Base-by-base conservation (phyloP, 345 rosid species). In the Nasturtium officinale region DNA sequence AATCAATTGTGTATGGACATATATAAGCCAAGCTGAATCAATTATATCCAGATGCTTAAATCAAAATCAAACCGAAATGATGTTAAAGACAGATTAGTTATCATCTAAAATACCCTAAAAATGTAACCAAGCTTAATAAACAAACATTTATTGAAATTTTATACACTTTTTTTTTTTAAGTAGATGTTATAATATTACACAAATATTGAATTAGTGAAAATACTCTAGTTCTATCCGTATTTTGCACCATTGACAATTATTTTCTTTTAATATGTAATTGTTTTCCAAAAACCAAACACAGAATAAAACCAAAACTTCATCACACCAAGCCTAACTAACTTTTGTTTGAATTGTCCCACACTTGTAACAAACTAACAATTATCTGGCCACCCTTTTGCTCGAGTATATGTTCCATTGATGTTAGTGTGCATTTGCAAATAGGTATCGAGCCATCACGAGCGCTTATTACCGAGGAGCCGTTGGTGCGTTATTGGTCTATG, bases 401-500 rank as follows among this genome's bases (percentile, higher is more conserved):
- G 13, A 32, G 18, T 21, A 66, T 51, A 35, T 53, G 40, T 54
- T 54, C 2, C 9, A 50, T 54, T 50, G 15, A 40, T 32, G 25
- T 20, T 55, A 30, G 9, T 54, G 57, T 43, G n/a, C 3, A 64
- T 55, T 30, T 55, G 12, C 11, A 60, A 75, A 16, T 12, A 70
- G 76, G 67, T 91, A 87, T 7, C 87, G 96, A 32, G 96, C 97
- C 3, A 91, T 91, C 67, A 91, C 96, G 40, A 91, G 97, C 48
- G 97, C 96, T 17, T 89, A 89, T 60, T 91, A 89, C 69, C 83
- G 97, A 69, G 96, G 97, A 33, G 96, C 91, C 2, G 91, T 87
- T 40, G 97, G 97, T 13, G 96, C 93, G 20, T 80, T 89, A 65
- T 74, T 91, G 17, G 97, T 91, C 17, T 91, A 89, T 23, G 97